Base-by-base conservation (phyloP, 148 eudicot genomes). In the Amaranthus palmeri region DNA sequence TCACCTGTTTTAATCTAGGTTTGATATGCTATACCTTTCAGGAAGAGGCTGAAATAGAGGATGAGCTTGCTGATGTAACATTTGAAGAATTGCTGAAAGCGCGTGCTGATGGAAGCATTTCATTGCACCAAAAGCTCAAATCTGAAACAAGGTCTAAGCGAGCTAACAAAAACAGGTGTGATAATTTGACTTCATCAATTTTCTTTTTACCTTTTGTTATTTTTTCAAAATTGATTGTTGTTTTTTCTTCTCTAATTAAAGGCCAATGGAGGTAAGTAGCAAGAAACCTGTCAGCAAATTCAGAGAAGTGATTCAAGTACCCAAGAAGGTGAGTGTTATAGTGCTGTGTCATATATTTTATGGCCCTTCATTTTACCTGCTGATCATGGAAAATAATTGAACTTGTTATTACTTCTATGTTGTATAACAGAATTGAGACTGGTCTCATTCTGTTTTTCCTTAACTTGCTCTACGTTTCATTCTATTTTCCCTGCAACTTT, bases 221-320 rank as follows among this genome's bases (percentile, higher is more conserved):
- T 42, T 14, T 75, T 7, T 76, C 56, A 44, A 55, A 10, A 52
- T 46, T 61, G 67, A 52, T 41, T 8, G 7, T 59, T 75, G 43
- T 7, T 15, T 3, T 67, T 47, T 9, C 36, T 61, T 65, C 61
- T 54, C 11, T 68, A 54, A 66, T 54, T 81, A 78, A 67, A 91
- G 99, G 92, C 97, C 99, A 40, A 79, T 85, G 87, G 99, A 95
- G 76, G 78, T 85, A 46, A 92, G 90, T 82, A 83, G 90, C 87
- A 95, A 95, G 76, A 90, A 82, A 65, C 97, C 96, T 2, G 90
- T 95, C 72, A 78, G 87, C 68, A 84, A 86, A 77, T 88, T 82
- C 72, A 83, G 97, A 77, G 99, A 95, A 85, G 90, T 89, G 42
- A 76, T 95, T 77, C 99, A 95, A 87, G 96, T 67, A 47, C 97